Conservation (phyloP, 139 green algal genomes). For the Chlorella sorokiniana region DNA sequence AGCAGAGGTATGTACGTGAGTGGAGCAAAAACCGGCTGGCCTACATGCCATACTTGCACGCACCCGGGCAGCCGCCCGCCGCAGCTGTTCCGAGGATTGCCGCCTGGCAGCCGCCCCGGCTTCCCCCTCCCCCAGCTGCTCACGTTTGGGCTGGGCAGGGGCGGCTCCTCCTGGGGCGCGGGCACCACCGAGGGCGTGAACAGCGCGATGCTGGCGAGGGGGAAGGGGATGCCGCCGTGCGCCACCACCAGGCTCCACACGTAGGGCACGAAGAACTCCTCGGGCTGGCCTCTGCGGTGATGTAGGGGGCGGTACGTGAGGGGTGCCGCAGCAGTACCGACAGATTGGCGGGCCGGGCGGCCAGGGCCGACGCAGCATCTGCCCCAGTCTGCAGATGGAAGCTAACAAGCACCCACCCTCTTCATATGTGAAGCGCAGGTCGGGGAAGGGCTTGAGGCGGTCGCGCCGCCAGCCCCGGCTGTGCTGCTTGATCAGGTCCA, state of each 20-base stretch:
- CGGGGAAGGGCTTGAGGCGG: slow-evolving; percentile 52
- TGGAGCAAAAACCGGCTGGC: too few species aligned
- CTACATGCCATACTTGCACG: too few species aligned
- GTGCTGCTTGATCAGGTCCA: slow-evolving; percentile 50
- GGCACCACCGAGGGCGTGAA: slow-evolving; percentile 35
- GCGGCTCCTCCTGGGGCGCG: not conserved
- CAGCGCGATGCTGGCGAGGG: slow-evolving; percentile 33
- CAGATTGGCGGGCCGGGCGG: too few species aligned
- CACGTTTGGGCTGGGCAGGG: not conserved
- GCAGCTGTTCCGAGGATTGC: too few species aligned
- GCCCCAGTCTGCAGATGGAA: too few species aligned
- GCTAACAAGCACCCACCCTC: slow-evolving; percentile 42
- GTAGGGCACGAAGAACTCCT: slow-evolving; percentile 81
- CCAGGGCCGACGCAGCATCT: too few species aligned
- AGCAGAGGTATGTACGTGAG: too few species aligned
- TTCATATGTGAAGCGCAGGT: slow-evolving; percentile 78
- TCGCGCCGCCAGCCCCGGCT: slow-evolving; percentile 57
- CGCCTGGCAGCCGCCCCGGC: too few species aligned
- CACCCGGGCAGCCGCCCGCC: too few species aligned
- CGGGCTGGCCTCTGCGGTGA: slow-evolving; percentile 46
- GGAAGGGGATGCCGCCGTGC: slow-evolving; percentile 39
- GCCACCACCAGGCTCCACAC: slow-evolving; percentile 60
- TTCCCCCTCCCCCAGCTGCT: not conserved
- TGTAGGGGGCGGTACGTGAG: not conserved
- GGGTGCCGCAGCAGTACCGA: not conserved